Evolutionary conservation across 2,329 filamentous ascomycete genomes (phyloP), one percentile per base, ranked within the genome.

Genomic region (Celoporthe dispersa): DNA sequence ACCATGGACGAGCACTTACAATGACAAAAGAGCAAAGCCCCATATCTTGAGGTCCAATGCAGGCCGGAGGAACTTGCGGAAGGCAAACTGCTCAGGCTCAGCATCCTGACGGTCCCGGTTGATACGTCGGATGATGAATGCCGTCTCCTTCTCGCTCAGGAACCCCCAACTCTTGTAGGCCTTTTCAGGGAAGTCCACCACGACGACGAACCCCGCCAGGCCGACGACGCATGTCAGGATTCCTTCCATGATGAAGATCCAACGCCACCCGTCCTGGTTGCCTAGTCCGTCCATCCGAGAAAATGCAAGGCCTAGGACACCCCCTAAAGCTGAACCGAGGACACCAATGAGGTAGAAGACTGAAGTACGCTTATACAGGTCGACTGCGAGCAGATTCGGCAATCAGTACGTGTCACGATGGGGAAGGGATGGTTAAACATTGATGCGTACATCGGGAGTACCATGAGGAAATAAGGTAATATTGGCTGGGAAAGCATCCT

Each of bases 331-430:
- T 0, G 88, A 86, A 0, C 91, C 89, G 9, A 91, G 82, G 71
- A 86, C 90, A 48, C 91, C 90, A 7, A 92, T 82, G 22, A 93
- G 84, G 77, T 92, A 93, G 75, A 93, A 93, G 31, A 86, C 78
- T 0, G 89, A 88, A 76, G 91, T 92, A 64, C 91, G 84, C 78
- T 90, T 91, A 64, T 90, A 90, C 22, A 93, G 84, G 78, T 93
- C 90, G 74, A 88, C 91, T 84, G 48, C 2, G 22, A 57, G 69
- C 0, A 9, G 9, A 9, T 37, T 41, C 48, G 16, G 68, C 11
- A 3, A 71, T 67, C 63, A 33, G 37, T 37, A 3, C 1, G 31
- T 5, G 16, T 16, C n/a, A 14, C 7, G 9, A 11, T 31, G 53
- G 25, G 25, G 28, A 28, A 25, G 31, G n/a, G 25, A 31, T 12